Base-by-base conservation (phyloP, 495 filamentous ascomycete species). In the Penicillium mononematosum region DNA sequence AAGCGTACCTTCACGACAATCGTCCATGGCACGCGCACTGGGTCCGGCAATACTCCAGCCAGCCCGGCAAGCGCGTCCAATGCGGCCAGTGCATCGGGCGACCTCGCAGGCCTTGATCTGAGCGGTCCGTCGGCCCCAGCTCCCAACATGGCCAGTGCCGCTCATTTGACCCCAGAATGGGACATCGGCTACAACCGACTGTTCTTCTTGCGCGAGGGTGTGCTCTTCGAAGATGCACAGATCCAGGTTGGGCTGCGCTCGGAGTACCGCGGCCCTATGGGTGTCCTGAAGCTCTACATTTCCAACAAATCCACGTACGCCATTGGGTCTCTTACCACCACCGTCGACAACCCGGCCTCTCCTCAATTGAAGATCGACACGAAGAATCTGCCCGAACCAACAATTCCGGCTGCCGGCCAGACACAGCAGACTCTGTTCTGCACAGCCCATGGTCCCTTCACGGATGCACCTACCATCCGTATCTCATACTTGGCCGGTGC, bases 371-470 rank as follows among this genome's bases (percentile, higher is more conserved):
- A 88, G 24, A 85, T 88, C 71, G 92, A 97, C 66, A 85, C 87
- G 49, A 95, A 94, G 72, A 85, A 83, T 44, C 79, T 97, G 4
- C 95, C 95, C 0, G 93, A 97, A n/a, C 87, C 88, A 14, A 86
- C 80, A 20, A 84, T 99, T 29, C 68, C 76, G 9, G 81, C 91
- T 22, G 84, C 87, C 3, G 81, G 80, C 0, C 95, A 99, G 67
- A 89, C 88, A 1, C 90, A 96, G 63, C 91, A 96, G 70, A 96
- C 94, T 56, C 85, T 97, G 58, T 92, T 98, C 81, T 93, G 96
- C 61, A 90, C 94, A 63, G 82, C 91, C 4, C 88, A 89, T 58
- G 82, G 84, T 22, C 82, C 93, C 10, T 98, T 99, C 74, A 75
- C 80, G 0, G 86, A 91, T 54, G 83, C 89, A 4, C 95, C 95